Base-by-base conservation (phyloP, 2,329 filamentous ascomycete species). In the Epichloe bromicola region DNA sequence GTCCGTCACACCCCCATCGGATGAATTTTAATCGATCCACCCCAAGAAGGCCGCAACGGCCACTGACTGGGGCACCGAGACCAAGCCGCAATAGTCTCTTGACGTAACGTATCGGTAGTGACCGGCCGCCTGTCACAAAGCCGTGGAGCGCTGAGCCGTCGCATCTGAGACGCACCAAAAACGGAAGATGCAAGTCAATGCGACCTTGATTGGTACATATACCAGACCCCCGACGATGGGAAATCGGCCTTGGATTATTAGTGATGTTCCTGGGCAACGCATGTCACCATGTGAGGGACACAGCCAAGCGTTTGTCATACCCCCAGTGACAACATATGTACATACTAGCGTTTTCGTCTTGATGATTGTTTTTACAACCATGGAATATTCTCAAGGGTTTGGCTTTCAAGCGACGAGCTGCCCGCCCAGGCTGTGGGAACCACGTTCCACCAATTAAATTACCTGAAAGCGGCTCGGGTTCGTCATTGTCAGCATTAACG, bases 51-150 rank as follows among this genome's bases (percentile, higher is more conserved):
- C 26, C 26, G 26, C 26, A 10, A 30, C 26, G 26, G 26, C 26
- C 2, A 30, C 26, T 10, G 26, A 30, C 26, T n/a, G 5, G 41
- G 41, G 41, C 15, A 30, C 26, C 20, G 41, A 5, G 41, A 20
- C 15, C 12, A 38, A 38, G 34, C 20, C 36, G 15, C 19, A 11
- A n/a, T 26, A 5, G 33, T 38, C 30, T 20, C 48, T 45, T 53
- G 53, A 51, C 48, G 53, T 53, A 51, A 54, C 51, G 51, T 50
- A 51, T 54, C 52, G 51, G 48, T 47, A 51, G 45, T 54, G 30
- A 34, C 51, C 44, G 41, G 39, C 39, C 41, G 39, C 15, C 34
- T 40, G 43, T 48, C 46, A 44, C 26, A 19, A n/a, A 33, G 48
- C 11, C 41, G 36, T 33, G 15, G 36, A 33, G 41, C 36, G 20